phyloP scores from a whole-genome alignment of 805 yeast species.

The Metschnikowia cerradonensis region DNA sequence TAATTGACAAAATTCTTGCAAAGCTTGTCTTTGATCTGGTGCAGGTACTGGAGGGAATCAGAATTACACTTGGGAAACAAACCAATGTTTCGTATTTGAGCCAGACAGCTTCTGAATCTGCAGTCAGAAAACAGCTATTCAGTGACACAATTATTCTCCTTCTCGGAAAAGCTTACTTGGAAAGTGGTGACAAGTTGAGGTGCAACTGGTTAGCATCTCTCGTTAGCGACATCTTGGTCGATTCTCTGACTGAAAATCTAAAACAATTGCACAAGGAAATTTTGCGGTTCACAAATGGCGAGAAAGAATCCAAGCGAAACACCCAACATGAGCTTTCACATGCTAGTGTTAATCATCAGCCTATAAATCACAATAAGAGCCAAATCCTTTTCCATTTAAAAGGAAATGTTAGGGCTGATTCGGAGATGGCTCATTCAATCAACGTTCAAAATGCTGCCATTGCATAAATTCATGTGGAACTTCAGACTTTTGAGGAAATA shows the following conservation, averaged over 20 bases:
- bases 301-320: background rate
- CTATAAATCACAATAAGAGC: background rate
- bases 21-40: conserved; percentile 24
- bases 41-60: conserved; percentile 7
- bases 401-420: background rate
- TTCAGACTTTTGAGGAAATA: too few species aligned
- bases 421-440: background rate
- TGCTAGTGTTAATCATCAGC: background rate
- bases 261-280: background rate
- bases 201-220: conserved; percentile 15
- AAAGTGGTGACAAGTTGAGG: conserved; percentile 6
- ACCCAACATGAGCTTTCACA: too few species aligned
- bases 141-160: conserved; percentile 8
- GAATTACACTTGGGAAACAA: background rate
- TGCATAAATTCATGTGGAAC: background rate
- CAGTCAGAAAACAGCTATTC: conserved; percentile 6
- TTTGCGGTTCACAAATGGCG: background rate
- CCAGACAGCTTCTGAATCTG: background rate
- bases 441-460: background rate
- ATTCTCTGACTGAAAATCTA: background rate
- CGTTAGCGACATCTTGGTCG: background rate
- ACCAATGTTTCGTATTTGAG: background rate
- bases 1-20: conserved; percentile 31
- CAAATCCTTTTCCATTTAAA: background rate
- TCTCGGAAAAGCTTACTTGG: conserved; percentile 10